Evolutionary conservation across 2,329 filamentous ascomycete species (phyloP).

Genomic region (Beauveria australis): DNA sequence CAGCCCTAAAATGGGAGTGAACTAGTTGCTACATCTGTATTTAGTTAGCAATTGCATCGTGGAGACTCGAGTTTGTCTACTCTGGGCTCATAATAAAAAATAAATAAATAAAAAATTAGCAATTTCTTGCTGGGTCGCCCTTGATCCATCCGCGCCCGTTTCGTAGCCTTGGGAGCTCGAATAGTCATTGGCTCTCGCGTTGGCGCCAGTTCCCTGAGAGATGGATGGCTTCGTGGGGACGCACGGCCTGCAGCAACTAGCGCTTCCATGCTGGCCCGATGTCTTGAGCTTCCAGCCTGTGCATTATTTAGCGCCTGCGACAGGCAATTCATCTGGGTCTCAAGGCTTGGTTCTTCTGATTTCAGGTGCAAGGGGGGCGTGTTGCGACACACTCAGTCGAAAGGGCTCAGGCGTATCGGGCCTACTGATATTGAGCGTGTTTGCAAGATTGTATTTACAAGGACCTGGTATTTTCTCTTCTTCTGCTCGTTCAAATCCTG

Average conservation of each 20-base stretch:
- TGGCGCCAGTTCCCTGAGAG: not conserved
- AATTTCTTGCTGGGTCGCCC: not conserved
- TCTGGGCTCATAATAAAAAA: not conserved
- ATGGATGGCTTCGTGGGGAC: not conserved
- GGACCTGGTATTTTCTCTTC: not conserved
- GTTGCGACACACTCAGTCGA: not conserved
- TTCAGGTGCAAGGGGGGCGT: not conserved
- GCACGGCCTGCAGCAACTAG: not conserved
- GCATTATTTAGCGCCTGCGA: not conserved
- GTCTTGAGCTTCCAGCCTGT: not conserved
- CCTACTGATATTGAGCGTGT: not conserved
- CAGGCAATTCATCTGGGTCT: not conserved
- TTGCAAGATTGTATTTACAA: not conserved
- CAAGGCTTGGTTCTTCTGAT: not conserved
- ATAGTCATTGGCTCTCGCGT: not conserved
- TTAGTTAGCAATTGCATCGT: not conserved
- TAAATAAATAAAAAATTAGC: not conserved
- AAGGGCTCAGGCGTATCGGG: not conserved
- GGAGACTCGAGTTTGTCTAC: not conserved
- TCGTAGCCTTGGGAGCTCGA: not conserved
- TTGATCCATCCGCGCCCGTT: not conserved
- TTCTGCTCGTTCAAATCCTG: no score
- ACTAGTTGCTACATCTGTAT: not conserved
- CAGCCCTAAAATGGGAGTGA: not conserved
- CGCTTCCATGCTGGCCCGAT: constrained; percentile 1